Evolutionary conservation across 2,329 filamentous ascomycete genomes (phyloP).

Genomic region (Cladosporium velox): DNA sequence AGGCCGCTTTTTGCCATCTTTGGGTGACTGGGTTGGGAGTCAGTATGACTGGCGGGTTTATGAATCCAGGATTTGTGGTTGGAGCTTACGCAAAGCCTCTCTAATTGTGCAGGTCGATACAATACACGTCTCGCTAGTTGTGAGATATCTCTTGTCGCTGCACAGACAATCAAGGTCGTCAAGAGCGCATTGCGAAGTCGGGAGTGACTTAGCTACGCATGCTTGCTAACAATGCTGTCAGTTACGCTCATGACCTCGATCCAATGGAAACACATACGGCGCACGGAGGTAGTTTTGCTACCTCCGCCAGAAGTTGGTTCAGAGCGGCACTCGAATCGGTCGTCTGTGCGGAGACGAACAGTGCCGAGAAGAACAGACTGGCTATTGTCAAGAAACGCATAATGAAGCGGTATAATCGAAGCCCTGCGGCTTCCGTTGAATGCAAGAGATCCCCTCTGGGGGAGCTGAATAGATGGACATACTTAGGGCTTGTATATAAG

Average conservation of each 20-base stretch:
- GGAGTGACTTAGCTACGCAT: background rate
- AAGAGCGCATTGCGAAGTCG: background rate
- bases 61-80: background rate
- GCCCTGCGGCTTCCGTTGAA: background rate
- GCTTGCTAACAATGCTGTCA: background rate
- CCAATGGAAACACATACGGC: background rate
- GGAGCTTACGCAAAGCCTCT: background rate
- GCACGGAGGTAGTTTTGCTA: background rate
- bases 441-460: background rate
- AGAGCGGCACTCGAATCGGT: background rate
- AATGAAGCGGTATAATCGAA: background rate
- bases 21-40: background rate
- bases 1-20: slow-evolving; percentile 9
- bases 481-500: slow-evolving; percentile 3
- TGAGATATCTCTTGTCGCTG: background rate
- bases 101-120: background rate
- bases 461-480: background rate
- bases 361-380: background rate
- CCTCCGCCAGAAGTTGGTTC: background rate
- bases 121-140: background rate
- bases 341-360: background rate
- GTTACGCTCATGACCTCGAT: too few relatives aligned
- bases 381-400: background rate
- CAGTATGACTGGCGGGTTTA: background rate
- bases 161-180: slow-evolving; percentile 4